Base-by-base conservation (phyloP, 176 grass and related monocot genomes). In the Cenchrus fungigraminus region DNA sequence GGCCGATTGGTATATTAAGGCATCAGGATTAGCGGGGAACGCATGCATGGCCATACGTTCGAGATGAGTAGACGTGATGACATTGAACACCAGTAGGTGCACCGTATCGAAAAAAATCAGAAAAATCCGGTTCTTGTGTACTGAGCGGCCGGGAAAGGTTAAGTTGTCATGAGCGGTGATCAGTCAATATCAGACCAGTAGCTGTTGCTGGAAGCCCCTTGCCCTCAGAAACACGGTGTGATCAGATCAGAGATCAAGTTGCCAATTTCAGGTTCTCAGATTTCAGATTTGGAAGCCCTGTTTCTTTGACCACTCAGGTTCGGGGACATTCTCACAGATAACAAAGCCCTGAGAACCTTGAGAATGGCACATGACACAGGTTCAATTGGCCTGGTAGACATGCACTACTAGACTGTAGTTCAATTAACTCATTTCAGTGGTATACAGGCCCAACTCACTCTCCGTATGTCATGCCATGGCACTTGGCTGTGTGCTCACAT, bases 1-100 rank as follows among this genome's bases (percentile, higher is more conserved):
- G 43, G 64, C 64, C 22, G 9, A 85, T 50, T 84, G 82, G 74
- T 52, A 52, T 28, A 53, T 42, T 62, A 65, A 50, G 44, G 31
- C 31, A 32, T 32, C 31, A 37, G 32, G 50, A 79, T 29, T 31
- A 28, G 9, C 31, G 17, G 46, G 56, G 0, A 80, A 54, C 58
- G 31, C 31, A 32, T 32, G 55, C 77, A 64, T 43, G 31, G 60
- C 57, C 68, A 34, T 75, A 25, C 16, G 69, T 47, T 57, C 7
- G 19, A 87, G 57, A 74, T 44, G 45, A 47, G 69, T 80, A 9
- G 13, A 15, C 6, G 54, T 28, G 65, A 32, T 86, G 57, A 3
- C 46, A 80, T 55, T 52, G 12, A 56, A 66, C 6, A n/a, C 11
- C 59, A 87, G 49, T 47, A 59, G 68, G 22, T 14, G 78, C 42